Evolutionary conservation across 805 yeast species (phyloP), one percentile per base, ranked within the genome.

Genomic region (Torulaspora gathmanii): DNA sequence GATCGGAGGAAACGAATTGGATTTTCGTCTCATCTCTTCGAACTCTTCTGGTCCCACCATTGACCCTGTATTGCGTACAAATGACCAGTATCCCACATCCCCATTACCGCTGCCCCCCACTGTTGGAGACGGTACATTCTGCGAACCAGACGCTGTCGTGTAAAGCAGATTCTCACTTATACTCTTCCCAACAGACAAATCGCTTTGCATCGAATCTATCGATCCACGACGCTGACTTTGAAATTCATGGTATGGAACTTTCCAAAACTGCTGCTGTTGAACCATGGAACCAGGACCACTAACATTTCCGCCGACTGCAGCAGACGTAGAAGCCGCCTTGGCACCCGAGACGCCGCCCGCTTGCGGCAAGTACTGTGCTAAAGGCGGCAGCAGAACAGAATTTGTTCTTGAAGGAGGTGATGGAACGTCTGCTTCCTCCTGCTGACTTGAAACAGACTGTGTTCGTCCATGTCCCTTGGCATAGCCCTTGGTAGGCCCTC

Each of bases 401-500:
- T 41, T 48, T 2, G 52, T 38, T 17, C 53, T 48, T 15, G 54
- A 50, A 10, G 54, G 48, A 13, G 55, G 47, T 5, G 46, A 43
- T 7, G 59, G 43, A 5, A 40, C 22, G 26, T 44, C 41, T 11
- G 33, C 28, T 26, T 42, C 38, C 23, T 31, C 28, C 33, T 34
- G 27, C n/a, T 44, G 46, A 17, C 47, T 38, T 8, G 51, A 39
- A 20, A 48, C 51, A 36, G 35, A 42, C n/a, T 47, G 42, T 16
- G 42, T 37, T 4, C 39, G 27, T 16, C 44, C 33, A 19, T 50
- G 46, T 5, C 46, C 48, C 40, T 73, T 65, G n/a, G 72, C 69
- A 52, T 78, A 82, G 1, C 91, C 91, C 56, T 83, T 85, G 0
- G 83, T 73, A 0, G 95, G 95, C 0, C 95, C 95, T 53, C 95